Base-by-base conservation (phyloP, 2,329 filamentous ascomycete species). In the Hypoxylon rubiginosum region DNA sequence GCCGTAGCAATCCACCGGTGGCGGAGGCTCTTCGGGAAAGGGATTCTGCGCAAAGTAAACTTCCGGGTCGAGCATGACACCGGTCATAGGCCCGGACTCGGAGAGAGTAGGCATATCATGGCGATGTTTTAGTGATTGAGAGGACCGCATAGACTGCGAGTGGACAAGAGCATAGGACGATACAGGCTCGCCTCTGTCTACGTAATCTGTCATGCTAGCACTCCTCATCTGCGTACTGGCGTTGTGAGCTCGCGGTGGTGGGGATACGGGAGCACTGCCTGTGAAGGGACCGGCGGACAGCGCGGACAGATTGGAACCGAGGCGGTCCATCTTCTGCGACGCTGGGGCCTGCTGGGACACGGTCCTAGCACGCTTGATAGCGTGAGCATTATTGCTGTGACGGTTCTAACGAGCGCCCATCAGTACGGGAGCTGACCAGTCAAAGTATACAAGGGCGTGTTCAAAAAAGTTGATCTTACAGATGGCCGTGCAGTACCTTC, bases 301-400 rank as follows among this genome's bases (percentile, higher is more conserved):
- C 26, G 80, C 78, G 9, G 82, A 82, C 32, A 78, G 76, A 68
- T 77, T 81, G 41, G 83, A 85, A 13, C 76, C 74, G 58, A 77
- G 80, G 60, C 83, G 82, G 70, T 79, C 78, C 83, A 85, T 85
- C 66, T 76, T 75, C 30, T 79, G 76, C 1, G 78, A 75, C 8
- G 74, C 66, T 11, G 75, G 70, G 7, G 58, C 53, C 59, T 80
- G 76, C 52, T 78, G 79, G 30, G 77, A 77, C 77, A 78, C 76
- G 65, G 77, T 77, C 51, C 78, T 75, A 52, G 72, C 71, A 66
- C 75, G 75, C 67, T 78, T 79, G 41, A 77, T 62, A 60, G 74
- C 72, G 59, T 74, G 75, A 51, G 69, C 69, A 58, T 63, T 62
- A 52, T 74, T 70, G 56, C 64, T 62, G 43, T 68, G 66, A 49